A percentile compares a stretch with the other conserved stretches of the same genome.
Evolutionary conservation across 805 yeast species (phyloP).

Genomic region (Starmerella vitae): DNA sequence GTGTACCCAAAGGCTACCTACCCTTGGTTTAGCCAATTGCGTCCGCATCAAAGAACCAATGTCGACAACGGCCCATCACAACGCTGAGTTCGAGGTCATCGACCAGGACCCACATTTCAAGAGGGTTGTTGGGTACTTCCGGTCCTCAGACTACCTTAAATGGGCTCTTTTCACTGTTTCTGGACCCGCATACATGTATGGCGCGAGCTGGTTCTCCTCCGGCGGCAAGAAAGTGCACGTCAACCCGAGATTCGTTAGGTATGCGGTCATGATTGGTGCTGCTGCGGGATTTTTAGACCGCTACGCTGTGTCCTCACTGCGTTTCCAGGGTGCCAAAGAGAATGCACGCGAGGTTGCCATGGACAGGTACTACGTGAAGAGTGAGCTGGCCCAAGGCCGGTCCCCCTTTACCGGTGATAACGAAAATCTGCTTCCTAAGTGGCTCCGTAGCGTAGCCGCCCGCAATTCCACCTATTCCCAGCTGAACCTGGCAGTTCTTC

Average conservation of each 20-base stretch:
- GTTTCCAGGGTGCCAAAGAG: slow-evolving; percentile 71
- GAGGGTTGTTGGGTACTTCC: slow-evolving; percentile 58
- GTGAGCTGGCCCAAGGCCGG: slow-evolving; percentile 47
- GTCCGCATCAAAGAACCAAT: slow-evolving; percentile 6
- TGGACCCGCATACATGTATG: slow-evolving; percentile 36
- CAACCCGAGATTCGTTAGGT: slow-evolving; percentile 49
- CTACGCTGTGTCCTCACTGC: slow-evolving; percentile 48
- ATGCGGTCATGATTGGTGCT: slow-evolving; percentile 48
- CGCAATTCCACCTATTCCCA: slow-evolving; percentile 66
- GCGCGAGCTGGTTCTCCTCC: slow-evolving; percentile 38
- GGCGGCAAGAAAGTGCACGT: slow-evolving; percentile 35
- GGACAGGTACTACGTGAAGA: slow-evolving; percentile 64
- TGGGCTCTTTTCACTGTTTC: slow-evolving; percentile 37
- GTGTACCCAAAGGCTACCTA: too few species aligned
- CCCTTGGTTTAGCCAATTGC: slow-evolving; percentile 14
- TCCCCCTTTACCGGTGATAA: slow-evolving; percentile 49
- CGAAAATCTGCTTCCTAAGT: slow-evolving; percentile 44
- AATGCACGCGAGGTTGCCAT: slow-evolving; percentile 53
- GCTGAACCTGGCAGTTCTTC: slow-evolving; percentile 45
- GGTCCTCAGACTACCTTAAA: slow-evolving; percentile 48
- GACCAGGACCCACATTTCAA: slow-evolving; percentile 68
- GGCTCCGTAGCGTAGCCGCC: slow-evolving; percentile 61
- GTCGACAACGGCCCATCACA: slow-evolving; percentile 21
- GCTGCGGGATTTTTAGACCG: slow-evolving; percentile 64
- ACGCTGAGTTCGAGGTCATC: slow-evolving; percentile 35